A percentile compares a stretch with the other conserved stretches of the same genome.
Evolutionary conservation across 345 rosid genomes (phyloP).

Genomic region (Salix suchowensis): DNA sequence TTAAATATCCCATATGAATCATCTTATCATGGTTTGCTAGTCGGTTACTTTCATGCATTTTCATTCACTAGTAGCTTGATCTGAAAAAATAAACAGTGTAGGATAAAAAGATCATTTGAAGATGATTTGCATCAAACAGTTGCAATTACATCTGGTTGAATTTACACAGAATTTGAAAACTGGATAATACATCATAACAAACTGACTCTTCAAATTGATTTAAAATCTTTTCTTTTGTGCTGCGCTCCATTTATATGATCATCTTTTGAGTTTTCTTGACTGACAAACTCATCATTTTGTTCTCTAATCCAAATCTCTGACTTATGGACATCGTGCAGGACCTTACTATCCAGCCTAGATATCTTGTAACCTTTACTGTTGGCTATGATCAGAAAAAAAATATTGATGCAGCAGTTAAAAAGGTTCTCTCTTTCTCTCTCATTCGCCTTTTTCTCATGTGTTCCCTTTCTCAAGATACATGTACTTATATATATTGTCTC

Average conservation of each 20-base stretch:
- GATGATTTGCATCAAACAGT: neutral
- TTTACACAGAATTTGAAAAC: too few species aligned
- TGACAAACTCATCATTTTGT: neutral
- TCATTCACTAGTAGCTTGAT: neutral
- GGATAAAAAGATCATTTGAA: neutral
- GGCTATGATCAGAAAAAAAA: constrained; percentile 71
- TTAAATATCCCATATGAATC: neutral
- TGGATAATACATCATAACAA: too few species aligned
- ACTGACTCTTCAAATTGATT: neutral
- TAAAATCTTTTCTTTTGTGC: neutral
- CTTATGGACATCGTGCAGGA: constrained; percentile 60
- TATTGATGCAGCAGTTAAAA: constrained; percentile 74
- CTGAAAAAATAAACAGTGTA: too few species aligned
- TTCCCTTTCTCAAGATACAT: constrained; percentile 4
- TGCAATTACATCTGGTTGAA: neutral
- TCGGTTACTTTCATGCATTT: neutral
- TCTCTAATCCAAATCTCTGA: constrained; percentile 7
- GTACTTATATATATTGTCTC: constrained; percentile 10
- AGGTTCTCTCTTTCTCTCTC: constrained; percentile 39
- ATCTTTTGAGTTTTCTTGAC: neutral
- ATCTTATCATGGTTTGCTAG: neutral
- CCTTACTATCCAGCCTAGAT: constrained; percentile 49
- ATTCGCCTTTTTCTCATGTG: neutral
- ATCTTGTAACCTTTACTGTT: constrained; percentile 89
- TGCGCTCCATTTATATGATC: neutral